Evolutionary conservation across 2,329 filamentous ascomycete species (phyloP).

Genomic region (Helotiales sp.): DNA sequence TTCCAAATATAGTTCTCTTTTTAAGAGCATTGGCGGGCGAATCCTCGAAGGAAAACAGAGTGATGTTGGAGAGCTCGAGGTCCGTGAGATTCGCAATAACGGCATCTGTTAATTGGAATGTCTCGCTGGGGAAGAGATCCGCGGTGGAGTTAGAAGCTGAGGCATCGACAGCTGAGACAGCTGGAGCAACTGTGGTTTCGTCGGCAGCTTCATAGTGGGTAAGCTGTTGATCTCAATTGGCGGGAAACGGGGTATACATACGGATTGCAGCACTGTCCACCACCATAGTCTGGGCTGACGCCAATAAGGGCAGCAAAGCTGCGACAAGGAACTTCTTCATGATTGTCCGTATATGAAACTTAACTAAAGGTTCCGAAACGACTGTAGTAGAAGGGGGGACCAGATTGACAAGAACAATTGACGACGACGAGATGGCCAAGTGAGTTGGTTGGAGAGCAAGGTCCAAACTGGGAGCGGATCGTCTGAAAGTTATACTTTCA

Average conservation of each 20-base stretch:
- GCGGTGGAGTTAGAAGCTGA: neutral
- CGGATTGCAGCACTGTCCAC: neutral
- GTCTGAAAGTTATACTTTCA: neutral
- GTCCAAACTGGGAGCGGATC: neutral
- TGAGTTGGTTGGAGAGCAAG: neutral
- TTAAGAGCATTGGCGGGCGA: neutral
- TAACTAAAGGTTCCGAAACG: neutral
- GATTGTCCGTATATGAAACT: neutral
- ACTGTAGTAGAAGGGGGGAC: neutral
- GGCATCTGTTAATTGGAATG: constrained; percentile 30
- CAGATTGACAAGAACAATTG: neutral
- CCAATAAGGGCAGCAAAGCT: constrained; percentile 1
- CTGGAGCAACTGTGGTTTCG: neutral
- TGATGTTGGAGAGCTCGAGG: constrained; percentile 21
- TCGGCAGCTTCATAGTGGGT: neutral
- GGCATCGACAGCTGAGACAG: constrained; percentile 1
- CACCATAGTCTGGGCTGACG: neutral
- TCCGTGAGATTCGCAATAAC: constrained; percentile 27
- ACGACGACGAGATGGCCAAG: neutral
- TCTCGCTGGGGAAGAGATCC: constrained; percentile 23
- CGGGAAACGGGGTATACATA: neutral
- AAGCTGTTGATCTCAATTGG: neutral
- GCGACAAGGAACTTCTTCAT: constrained; percentile 1
- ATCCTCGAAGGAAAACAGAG: constrained; percentile 25
- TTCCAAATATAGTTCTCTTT: neutral